Conservation (phyloP, 768 basidiomycete genomes). For the Collybia mongolica region DNA sequence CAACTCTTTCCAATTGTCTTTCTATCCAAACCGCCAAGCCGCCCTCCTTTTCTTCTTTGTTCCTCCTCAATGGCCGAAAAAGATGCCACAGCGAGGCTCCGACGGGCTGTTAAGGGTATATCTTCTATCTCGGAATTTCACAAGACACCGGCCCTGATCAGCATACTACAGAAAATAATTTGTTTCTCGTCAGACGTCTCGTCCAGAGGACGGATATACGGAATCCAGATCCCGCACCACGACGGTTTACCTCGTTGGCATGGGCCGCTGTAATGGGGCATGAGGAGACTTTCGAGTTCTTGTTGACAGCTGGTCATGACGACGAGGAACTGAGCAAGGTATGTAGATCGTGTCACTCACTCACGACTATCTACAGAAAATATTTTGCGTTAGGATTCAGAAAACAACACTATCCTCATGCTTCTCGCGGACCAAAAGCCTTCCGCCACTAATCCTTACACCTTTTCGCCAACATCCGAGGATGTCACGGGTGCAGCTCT, state of each 20-base stretch:
- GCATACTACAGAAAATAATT: conserved; percentile 77
- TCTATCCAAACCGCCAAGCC: not conserved
- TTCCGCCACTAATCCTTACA: conserved; percentile 41
- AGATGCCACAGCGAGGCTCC: conserved; percentile 71
- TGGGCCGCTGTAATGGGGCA: conserved; percentile 90
- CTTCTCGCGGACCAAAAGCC: conserved; percentile 84
- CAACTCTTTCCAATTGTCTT: conserved; percentile 10
- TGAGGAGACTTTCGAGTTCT: conserved; percentile 91
- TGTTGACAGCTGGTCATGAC: conserved; percentile 85
- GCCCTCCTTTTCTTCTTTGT: conserved; percentile 1
- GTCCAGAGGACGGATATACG: conserved; percentile 85
- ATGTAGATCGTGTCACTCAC: conserved; percentile 11
- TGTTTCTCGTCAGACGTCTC: conserved; percentile 88
- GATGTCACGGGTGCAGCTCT: conserved; percentile 73
- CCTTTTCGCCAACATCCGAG: conserved; percentile 44
- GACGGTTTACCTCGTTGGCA: conserved; percentile 83
- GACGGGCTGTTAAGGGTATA: conserved; percentile 78
- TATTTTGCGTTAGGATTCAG: conserved; percentile 63
- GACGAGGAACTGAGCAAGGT: conserved; percentile 92
- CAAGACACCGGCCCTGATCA: conserved; percentile 9
- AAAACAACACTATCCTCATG: conserved; percentile 92
- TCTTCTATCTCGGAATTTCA: not conserved
- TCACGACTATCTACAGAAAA: not conserved
- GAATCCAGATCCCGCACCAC: conserved; percentile 78
- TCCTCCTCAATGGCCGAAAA: conserved; percentile 68